Evolutionary conservation across 352 stramenopile species (phyloP).

Genomic region (Globisporangium sylvaticum): DNA sequence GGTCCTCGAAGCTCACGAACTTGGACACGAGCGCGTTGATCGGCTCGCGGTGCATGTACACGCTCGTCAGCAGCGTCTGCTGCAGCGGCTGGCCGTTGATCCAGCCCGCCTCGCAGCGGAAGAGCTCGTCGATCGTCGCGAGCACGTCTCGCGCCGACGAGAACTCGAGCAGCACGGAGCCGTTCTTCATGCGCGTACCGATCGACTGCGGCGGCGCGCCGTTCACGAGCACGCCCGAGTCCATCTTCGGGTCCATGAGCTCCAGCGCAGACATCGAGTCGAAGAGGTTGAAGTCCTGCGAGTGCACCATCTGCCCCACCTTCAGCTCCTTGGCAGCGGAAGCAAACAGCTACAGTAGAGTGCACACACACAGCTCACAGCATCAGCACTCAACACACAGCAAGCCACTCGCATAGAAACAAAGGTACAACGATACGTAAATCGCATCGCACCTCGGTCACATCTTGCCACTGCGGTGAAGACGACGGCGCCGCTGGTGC

Average conservation of each 20-base stretch:
- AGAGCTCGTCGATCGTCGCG: constrained; percentile 72
- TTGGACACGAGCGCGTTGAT: constrained; percentile 63
- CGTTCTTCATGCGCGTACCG: constrained; percentile 37
- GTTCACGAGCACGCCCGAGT: constrained; percentile 85
- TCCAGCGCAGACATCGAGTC: constrained; percentile 94
- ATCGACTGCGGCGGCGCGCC: constrained; percentile 53
- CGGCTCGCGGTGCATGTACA: constrained; percentile 84
- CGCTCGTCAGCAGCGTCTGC: constrained; percentile 87
- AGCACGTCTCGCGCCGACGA: constrained; percentile 61
- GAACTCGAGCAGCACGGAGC: constrained; percentile 51
- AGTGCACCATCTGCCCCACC: constrained; percentile 73
- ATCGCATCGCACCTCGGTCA: constrained; percentile 35
- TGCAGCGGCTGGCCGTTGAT: constrained; percentile 78
- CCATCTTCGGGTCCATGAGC: constrained; percentile 93
- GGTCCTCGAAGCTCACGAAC: constrained; percentile 18
- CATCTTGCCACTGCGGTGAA: constrained; percentile 32
- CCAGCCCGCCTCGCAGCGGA: constrained; percentile 77
- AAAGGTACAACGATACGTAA: background rate
- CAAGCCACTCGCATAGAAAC: background rate
- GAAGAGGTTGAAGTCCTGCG: constrained; percentile 87
- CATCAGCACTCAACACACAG: background rate
- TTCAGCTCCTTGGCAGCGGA: constrained; percentile 72
- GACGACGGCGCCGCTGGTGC: constrained; percentile 23
- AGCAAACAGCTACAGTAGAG: constrained; percentile 10
- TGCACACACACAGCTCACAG: background rate